Evolutionary conservation across 2,329 filamentous ascomycete species (phyloP).

Genomic region (Apiospora koreana): DNA sequence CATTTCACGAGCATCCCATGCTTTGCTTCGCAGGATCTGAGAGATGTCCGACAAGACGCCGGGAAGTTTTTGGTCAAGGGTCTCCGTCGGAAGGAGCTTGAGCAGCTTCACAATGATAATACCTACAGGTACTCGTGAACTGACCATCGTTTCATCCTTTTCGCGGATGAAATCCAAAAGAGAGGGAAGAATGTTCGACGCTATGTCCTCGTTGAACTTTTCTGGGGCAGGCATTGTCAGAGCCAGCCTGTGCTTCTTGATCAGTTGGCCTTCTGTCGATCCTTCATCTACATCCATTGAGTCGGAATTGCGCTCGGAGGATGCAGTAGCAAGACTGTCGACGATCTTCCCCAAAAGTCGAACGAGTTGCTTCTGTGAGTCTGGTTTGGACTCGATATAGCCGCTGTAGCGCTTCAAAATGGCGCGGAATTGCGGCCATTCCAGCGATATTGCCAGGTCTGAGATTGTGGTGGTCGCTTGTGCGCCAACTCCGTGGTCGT

Average conservation of each 20-base stretch:
- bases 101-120: slow-evolving; percentile 87
- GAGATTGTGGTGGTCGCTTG: slow-evolving; percentile 84
- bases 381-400: slow-evolving; percentile 78
- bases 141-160: slow-evolving; percentile 93
- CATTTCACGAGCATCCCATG: slow-evolving; percentile 87
- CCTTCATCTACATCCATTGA: slow-evolving; percentile 44
- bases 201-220: slow-evolving; percentile 72
- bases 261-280: slow-evolving; percentile 19
- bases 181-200: slow-evolving; percentile 74
- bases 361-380: slow-evolving; percentile 83
- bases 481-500: slow-evolving; percentile 84
- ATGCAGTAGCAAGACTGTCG: slow-evolving; percentile 68
- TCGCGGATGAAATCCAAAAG: slow-evolving; percentile 85
- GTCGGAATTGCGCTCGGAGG: slow-evolving; percentile 37
- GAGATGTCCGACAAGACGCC: slow-evolving; percentile 88
- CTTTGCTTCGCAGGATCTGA: slow-evolving; percentile 86
- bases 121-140: slow-evolving; percentile 85
- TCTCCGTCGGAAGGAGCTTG: slow-evolving; percentile 71
- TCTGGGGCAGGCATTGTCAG: slow-evolving; percentile 65
- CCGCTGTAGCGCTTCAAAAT: slow-evolving; percentile 81
- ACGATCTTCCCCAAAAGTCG: slow-evolving; percentile 79
- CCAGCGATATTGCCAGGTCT: slow-evolving; percentile 71
- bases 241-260: slow-evolving; percentile 50
- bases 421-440: slow-evolving; percentile 89
- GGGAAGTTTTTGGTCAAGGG: slow-evolving; percentile 75